Percentiles rank a stretch among this genome's conserved stretches.
These are phyloP conservation scores for Marchantia paleacea DNA, from an alignment of 225 moss, liverwort and hornwort species.

Conservation along the genomic window DNA sequence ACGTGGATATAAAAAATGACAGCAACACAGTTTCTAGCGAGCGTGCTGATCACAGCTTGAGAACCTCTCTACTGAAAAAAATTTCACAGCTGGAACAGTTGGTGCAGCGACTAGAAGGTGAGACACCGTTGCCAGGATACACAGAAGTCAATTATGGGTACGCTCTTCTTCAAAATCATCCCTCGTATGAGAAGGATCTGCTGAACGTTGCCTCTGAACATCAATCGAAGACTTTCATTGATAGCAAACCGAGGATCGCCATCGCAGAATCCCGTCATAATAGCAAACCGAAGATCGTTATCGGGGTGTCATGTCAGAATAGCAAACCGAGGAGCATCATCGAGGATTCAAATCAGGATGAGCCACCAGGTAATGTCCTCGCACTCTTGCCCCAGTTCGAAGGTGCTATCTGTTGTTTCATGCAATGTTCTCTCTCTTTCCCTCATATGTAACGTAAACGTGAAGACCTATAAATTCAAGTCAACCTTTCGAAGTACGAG, in stretches of 20 bases:
- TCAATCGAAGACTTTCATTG: neutral
- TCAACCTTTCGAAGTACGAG: no score
- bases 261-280: neutral
- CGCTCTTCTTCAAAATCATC: slow-evolving; percentile 25
- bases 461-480: no score
- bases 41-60: neutral
- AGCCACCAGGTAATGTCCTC: neutral
- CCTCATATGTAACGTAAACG: no score
- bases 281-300: neutral
- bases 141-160: slow-evolving; percentile 20
- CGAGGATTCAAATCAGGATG: neutral
- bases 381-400: neutral
- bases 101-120: neutral
- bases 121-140: no score
- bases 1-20: neutral
- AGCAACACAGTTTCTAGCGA: neutral
- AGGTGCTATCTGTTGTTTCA: no score
- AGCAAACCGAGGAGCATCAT: neutral
- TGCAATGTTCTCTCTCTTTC: no score
- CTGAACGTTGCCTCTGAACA: neutral
- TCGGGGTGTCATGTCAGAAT: neutral
- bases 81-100: slow-evolving; percentile 15
- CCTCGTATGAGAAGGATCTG: slow-evolving; percentile 16
- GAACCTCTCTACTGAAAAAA: neutral
- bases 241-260: neutral